These are phyloP conservation scores for Xerocomus potaroensis DNA, from an alignment of 768 basidiomycete species.

Conservation along the genomic window DNA sequence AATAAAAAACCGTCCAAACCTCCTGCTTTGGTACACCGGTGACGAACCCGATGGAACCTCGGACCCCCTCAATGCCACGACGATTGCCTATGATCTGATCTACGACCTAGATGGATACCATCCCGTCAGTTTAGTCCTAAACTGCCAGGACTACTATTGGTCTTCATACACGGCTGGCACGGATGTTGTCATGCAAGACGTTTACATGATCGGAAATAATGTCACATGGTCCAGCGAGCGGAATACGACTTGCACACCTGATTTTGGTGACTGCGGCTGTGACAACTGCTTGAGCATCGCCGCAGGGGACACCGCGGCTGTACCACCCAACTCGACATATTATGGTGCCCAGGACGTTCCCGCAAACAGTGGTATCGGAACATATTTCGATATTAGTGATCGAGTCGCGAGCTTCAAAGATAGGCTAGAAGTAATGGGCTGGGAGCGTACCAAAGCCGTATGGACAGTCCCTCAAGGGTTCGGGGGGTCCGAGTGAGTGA, in stretches of 20 bases:
- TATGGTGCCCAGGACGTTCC: constrained; percentile 14
- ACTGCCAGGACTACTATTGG: constrained; percentile 66
- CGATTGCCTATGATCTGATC: constrained; percentile 50
- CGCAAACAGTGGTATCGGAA: constrained; percentile 28
- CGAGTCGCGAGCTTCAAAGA: constrained; percentile 64
- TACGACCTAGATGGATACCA: constrained; percentile 62
- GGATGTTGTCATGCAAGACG: constrained; percentile 70
- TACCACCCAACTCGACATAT: constrained; percentile 25
- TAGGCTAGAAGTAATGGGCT: constrained; percentile 57
- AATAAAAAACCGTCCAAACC: constrained; percentile 63
- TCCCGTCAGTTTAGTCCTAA: constrained; percentile 60
- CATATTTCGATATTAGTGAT: constrained; percentile 62
- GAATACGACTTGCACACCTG: constrained; percentile 57
- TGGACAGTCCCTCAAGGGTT: constrained; percentile 85
- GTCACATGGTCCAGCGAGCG: constrained; percentile 59
- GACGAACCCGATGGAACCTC: constrained; percentile 72
- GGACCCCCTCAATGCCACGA: constrained; percentile 58
- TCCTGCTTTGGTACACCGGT: constrained; percentile 70
- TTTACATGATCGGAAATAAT: constrained; percentile 49
- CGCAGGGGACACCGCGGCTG: constrained; percentile 38
- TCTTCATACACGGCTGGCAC: constrained; percentile 54
- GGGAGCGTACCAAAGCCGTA: constrained; percentile 63
- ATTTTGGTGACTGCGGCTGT: constrained; percentile 73
- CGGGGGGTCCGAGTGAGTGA: constrained; percentile 37
- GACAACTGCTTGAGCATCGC: constrained; percentile 49